phyloP scores from a whole-genome alignment of 345 rosid genomes.

The Fremontodendron californicum region DNA sequence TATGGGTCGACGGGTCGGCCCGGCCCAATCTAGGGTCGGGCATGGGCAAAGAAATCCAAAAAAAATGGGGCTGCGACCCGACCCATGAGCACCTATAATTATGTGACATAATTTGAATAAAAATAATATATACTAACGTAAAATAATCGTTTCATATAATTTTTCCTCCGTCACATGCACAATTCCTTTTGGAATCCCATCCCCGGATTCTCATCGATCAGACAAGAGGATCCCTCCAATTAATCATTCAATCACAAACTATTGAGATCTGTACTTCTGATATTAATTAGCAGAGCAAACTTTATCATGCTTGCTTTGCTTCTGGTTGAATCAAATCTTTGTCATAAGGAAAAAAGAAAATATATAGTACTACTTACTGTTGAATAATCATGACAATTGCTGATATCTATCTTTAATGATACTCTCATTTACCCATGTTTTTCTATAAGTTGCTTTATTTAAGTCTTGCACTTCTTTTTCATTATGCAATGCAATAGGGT shows the following conservation, averaged over 20 bases:
- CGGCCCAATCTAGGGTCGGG: no score
- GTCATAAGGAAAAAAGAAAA: neutral
- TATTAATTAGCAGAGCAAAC: no score
- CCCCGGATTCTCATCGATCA: neutral
- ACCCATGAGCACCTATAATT: no score
- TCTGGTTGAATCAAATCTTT: neutral
- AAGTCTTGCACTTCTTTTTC: neutral
- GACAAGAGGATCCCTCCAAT: conserved; percentile 7
- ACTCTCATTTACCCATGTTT: neutral
- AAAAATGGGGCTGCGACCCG: no score
- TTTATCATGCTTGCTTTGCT: neutral
- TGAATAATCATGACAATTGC: no score
- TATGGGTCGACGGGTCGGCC: no score
- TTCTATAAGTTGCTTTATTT: neutral
- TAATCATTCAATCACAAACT: conserved; percentile 7
- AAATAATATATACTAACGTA: no score
- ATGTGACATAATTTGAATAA: no score
- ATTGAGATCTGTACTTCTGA: neutral
- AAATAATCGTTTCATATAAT: no score
- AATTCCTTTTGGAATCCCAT: neutral
- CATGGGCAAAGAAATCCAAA: no score
- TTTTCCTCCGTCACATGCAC: no score
- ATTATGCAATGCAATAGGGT: neutral
- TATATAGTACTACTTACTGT: no score
- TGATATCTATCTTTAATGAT: neutral